phyloP scores from a whole-genome alignment of 345 rosid genomes.

The Linum usitatissimum region DNA sequence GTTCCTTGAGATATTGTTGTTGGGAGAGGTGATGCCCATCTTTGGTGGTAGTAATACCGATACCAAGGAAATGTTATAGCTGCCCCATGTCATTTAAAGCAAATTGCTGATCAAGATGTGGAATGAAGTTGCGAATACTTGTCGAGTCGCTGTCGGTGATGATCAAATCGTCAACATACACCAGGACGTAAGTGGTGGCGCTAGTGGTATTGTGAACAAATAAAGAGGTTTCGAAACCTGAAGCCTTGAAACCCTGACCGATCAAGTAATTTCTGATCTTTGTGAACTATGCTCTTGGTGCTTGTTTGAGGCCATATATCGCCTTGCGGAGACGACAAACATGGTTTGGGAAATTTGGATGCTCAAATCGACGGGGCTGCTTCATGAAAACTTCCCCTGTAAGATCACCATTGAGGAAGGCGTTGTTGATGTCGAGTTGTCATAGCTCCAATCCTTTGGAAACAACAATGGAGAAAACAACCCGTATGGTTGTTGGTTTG shows the following conservation, averaged over 20 bases:
- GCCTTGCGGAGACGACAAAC: background rate
- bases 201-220: background rate
- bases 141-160: no score
- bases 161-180: background rate
- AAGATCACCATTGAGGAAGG: background rate
- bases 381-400: background rate
- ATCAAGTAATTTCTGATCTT: background rate
- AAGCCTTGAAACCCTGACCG: background rate
- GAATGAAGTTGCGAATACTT: no score
- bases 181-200: no score
- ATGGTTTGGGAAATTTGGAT: background rate
- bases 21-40: no score
- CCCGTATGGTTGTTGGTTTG: background rate
- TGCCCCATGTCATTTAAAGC: no score
- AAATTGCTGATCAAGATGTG: no score
- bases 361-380: background rate
- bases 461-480: background rate
- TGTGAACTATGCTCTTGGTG: background rate
- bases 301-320: conserved; percentile 2
- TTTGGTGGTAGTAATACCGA: no score
- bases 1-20: no score
- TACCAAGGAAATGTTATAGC: no score
- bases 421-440: background rate
- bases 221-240: background rate
- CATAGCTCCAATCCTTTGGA: background rate